Evolutionary conservation across 208 protist species (phyloP), one percentile per base, ranked within the genome.

Genomic region (Leishmania arabica): DNA sequence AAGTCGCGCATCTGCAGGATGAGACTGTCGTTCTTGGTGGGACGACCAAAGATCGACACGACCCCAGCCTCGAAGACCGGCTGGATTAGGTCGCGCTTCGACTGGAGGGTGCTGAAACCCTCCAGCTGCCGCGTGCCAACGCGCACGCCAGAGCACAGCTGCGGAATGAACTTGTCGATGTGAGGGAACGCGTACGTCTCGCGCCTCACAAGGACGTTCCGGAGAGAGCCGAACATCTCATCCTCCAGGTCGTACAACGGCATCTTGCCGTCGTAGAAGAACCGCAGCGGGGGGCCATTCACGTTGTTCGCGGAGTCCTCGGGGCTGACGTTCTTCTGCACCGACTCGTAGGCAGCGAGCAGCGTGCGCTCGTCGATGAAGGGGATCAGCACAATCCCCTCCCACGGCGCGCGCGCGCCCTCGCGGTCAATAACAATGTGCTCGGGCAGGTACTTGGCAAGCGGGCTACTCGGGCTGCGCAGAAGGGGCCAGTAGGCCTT

Each of bases 371-470:
- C 96, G 21, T 97, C 92, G 47, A 98, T 97, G 89, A 98, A 98
- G 24, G 96, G 96, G 72, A 98, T 97, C 53, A 98, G 84, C 49
- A 98, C 95, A 70, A 98, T 94, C 65, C 96, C 96, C 86, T 98
- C 94, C 96, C 96, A 98, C 64, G 91, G 87, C 56, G 94, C 94
- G 4, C 94, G 87, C 13, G 94, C 89, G 17, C 94, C 94, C 56
- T 98, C 95, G 64, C 92, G 91, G 84, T 98, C 95, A 82, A 98
- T 97, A 69, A 89, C 81, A 51, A 98, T 88, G 80, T 95, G 86
- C 75, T 98, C 92, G 13, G 95, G 95, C 72, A 97, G 89, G 82
- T 90, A 95, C 75, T 90, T 93, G 34, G 84, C 88, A n/a, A 98
- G 85, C 42, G 92, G 94, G 83, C 91, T 95, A 37, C 83, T 87